Conservation (phyloP, 805 yeast genomes). For the Schwanniomyces polymorphus region DNA sequence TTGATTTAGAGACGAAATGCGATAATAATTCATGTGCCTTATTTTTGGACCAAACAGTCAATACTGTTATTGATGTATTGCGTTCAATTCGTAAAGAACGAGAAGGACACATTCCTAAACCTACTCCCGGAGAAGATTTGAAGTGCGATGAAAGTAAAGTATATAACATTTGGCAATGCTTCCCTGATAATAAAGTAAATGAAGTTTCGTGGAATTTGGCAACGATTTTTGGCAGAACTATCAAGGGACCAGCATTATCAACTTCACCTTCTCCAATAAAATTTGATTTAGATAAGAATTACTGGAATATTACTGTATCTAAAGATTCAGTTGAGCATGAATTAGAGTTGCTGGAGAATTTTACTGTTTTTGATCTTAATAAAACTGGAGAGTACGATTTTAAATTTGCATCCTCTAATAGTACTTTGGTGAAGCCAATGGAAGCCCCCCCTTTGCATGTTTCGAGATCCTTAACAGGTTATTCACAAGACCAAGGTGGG, state of each 20-base stretch:
- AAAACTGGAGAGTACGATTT: constrained; percentile 32
- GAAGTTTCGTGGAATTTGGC: constrained; percentile 53
- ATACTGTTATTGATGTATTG: constrained; percentile 70
- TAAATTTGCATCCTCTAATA: constrained; percentile 43
- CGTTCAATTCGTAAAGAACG: constrained; percentile 60
- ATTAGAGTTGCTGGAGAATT: not conserved
- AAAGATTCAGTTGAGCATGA: not conserved
- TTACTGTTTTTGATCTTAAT: constrained; percentile 9
- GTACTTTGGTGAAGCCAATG: constrained; percentile 39
- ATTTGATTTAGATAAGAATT: constrained; percentile 39
- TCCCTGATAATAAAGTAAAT: constrained; percentile 63
- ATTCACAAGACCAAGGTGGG: constrained; percentile 90
- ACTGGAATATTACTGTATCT: constrained; percentile 45
- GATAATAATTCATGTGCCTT: constrained; percentile 44
- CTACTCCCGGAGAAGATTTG: constrained; percentile 66
- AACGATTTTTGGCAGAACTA: constrained; percentile 67
- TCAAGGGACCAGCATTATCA: constrained; percentile 65
- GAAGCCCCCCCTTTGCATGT: constrained; percentile 71
- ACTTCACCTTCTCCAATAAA: constrained; percentile 45
- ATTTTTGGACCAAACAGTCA: constrained; percentile 64
- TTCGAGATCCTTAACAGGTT: constrained; percentile 86
- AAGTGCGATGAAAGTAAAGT: constrained; percentile 71
- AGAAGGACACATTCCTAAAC: constrained; percentile 75
- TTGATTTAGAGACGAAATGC: constrained; percentile 69
- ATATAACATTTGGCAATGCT: constrained; percentile 66